These are phyloP conservation scores for Fusarium mexicanum DNA, from an alignment of 2,329 filamentous ascomycete genomes.

Conservation along the genomic window DNA sequence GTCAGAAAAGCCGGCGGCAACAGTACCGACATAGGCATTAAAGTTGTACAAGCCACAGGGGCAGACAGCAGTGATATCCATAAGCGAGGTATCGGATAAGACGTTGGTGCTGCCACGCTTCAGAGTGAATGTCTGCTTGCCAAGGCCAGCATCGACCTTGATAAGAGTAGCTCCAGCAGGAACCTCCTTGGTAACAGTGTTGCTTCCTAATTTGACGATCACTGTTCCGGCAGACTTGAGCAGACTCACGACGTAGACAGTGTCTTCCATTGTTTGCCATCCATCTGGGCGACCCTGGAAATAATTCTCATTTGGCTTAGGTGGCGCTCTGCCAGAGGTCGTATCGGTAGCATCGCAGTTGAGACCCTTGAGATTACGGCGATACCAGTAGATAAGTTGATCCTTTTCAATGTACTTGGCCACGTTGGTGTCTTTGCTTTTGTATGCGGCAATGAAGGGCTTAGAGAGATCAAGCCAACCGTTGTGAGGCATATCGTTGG, in stretches of 20 bases:
- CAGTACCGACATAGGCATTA: slow-evolving; percentile 63
- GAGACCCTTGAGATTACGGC: slow-evolving; percentile 56
- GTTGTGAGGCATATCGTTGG: slow-evolving; percentile 59
- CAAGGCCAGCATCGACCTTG: slow-evolving; percentile 57
- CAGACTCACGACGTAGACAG: slow-evolving; percentile 63
- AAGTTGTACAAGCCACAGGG: slow-evolving; percentile 66
- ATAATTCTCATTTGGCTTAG: slow-evolving; percentile 61
- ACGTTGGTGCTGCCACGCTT: slow-evolving; percentile 52
- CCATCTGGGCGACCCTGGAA: slow-evolving; percentile 62
- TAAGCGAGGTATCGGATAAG: slow-evolving; percentile 58
- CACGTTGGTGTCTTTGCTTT: slow-evolving; percentile 53
- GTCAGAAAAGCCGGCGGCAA: slow-evolving; percentile 51
- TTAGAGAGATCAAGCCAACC: slow-evolving; percentile 64
- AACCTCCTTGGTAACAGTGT: slow-evolving; percentile 48
- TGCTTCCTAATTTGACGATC: slow-evolving; percentile 56
- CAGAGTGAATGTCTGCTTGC: slow-evolving; percentile 55
- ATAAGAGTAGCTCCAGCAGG: slow-evolving; percentile 46
- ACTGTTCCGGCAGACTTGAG: slow-evolving; percentile 57
- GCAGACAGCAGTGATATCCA: slow-evolving; percentile 60
- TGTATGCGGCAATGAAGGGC: slow-evolving; percentile 64
- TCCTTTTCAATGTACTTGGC: slow-evolving; percentile 58
- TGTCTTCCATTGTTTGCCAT: slow-evolving; percentile 58
- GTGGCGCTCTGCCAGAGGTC: slow-evolving; percentile 52
- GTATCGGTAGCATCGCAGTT: slow-evolving; percentile 64
- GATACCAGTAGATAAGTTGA: slow-evolving; percentile 65